Base-by-base conservation (phyloP, 2,329 filamentous ascomycete species). In the Nothomitra cinnamomea region DNA sequence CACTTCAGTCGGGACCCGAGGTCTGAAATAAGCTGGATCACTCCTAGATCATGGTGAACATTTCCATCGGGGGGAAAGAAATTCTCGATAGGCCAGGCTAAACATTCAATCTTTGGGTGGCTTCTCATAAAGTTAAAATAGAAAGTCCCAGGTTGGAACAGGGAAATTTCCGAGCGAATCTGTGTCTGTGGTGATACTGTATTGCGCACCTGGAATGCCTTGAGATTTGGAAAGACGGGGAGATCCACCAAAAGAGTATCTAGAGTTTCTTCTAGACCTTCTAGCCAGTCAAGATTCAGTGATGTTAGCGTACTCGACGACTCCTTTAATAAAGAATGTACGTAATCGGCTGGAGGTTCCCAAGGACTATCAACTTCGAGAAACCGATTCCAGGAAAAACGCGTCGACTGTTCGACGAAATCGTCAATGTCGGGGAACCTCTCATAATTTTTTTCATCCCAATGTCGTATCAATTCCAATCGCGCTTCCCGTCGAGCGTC, bases 51-150 rank as follows among this genome's bases (percentile, higher is more conserved):
- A n/a, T 48, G 3, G 1, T 15, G 21, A 28, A 2, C 22, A 5
- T 12, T 13, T 28, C 19, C 22, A 25, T 35, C 5, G 13, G 36
- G n/a, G 2, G 51, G 51, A 25, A 52, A 52, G 36, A 52, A 52
- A 22, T 41, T 32, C 15, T 21, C 15, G n/a, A 43, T 43, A 38
- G 22, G 51, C 51, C 51, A 52, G 12, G 35, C 51, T 13, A 52
- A 12, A 38, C 36, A 52, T 12, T 41, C 36, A 17, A 52, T 52
- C 13, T 52, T 52, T 28, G 22, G 32, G 21, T 52, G 51, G 8
- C 22, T 52, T 10, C 41, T 52, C 13, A 41, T 17, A 42, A 43
- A 41, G 12, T 35, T 24, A 22, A 42, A 43, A 38, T 17, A 41
- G 17, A 52, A 42, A 13, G 51, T 38, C 22, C 36, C 38, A 35